phyloP scores from a whole-genome alignment of 2,329 filamentous ascomycete species.

The Fusarium staphyleae region DNA sequence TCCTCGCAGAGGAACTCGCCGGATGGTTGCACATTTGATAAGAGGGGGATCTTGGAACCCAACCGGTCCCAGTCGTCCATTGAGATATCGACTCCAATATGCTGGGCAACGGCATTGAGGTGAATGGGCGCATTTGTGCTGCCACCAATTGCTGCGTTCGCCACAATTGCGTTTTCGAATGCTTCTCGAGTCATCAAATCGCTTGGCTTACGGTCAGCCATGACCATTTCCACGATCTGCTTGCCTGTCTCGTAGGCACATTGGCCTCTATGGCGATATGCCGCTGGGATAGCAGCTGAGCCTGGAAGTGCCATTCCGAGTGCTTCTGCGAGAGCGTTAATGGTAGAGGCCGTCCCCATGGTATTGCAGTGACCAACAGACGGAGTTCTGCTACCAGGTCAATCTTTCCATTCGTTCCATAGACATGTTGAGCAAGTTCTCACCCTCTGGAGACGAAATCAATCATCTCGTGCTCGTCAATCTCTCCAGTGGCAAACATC shows the following conservation, averaged over 20 bases:
- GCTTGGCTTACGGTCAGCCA: conserved; percentile 56
- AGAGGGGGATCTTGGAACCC: conserved; percentile 57
- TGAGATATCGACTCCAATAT: conserved; percentile 57
- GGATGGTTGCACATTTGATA: conserved; percentile 63
- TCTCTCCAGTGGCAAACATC: conserved; percentile 55
- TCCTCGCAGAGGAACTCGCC: conserved; percentile 62
- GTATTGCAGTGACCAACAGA: conserved; percentile 60
- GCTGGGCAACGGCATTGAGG: conserved; percentile 61
- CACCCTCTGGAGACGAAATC: conserved; percentile 48
- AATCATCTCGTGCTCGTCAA: conserved; percentile 52
- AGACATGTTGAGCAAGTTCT: background rate
- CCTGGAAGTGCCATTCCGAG: conserved; percentile 61
- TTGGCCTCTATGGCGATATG: conserved; percentile 56
- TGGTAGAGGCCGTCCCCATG: conserved; percentile 61
- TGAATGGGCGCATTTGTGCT: conserved; percentile 65
- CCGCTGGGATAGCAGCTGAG: conserved; percentile 58
- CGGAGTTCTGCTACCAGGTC: conserved; percentile 44
- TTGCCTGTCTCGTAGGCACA: conserved; percentile 57
- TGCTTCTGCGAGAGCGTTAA: conserved; percentile 60
- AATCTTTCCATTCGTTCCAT: background rate
- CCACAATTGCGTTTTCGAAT: conserved; percentile 63
- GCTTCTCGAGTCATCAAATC: conserved; percentile 63
- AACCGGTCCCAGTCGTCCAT: conserved; percentile 62
- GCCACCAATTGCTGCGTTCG: conserved; percentile 62
- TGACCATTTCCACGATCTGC: conserved; percentile 59